Base-by-base conservation (phyloP, 768 basidiomycete genomes). In the Suillus brevipes region DNA sequence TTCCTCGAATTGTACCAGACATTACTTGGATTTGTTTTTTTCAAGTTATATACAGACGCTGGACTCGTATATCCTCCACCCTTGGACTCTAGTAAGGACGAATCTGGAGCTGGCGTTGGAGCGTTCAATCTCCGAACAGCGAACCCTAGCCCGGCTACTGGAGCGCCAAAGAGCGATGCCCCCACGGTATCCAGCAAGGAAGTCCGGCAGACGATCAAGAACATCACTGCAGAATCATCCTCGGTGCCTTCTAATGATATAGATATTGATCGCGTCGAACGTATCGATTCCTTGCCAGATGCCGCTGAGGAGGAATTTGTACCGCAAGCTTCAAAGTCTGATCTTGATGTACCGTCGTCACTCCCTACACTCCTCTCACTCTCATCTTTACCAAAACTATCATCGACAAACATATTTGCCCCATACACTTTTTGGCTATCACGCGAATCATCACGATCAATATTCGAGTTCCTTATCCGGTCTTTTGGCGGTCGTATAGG, bases 1-100 rank as follows among this genome's bases (percentile, higher is more conserved):
- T 99, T 99, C 82, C 80, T 99, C 71, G 97, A 99, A 76, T 86
- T 99, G 12, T 99, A 99, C 78, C 95, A 99, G 78, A 99, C 97
- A 1, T 80, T 98, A 10, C 87, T 99, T 36, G 94, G 94, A 7
- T 99, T 99, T 73, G 91, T 95, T 25, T 88, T 97, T 74, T 99
- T 95, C 86, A 97, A 97, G 80, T 87, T 99, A n/a, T 99, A 95
- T 80, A 90, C 92, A n/a, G 95, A 98, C 73, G 85, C 85, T 43
- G 92, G 92, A 67, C 83, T 99, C 57, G 87, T 94, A 34, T 99
- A 99, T 73, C 97, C 97, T n/a, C 97, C 97, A 0, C 91, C 94
- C 14, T 74, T 97, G 65, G 95, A 99, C 73, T 71, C 77, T 38
- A 84, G 83, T 68, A 92, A 92, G 72, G 93, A 97, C 70, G 96